phyloP scores from a whole-genome alignment of 352 stramenopile species.

The Paralagenidium karlingii region DNA sequence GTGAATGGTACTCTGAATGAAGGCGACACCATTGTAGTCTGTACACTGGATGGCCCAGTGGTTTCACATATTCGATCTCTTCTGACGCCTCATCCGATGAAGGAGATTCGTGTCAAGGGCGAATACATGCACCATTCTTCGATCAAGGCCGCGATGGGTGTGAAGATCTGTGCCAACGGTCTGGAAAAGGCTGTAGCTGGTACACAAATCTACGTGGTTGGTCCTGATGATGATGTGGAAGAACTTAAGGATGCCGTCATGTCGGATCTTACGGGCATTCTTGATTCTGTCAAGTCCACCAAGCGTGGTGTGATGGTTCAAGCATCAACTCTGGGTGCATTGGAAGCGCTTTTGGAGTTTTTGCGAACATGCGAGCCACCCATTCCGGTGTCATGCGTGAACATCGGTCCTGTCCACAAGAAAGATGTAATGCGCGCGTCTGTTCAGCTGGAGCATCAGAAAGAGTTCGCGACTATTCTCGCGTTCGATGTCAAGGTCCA shows the following conservation, averaged over 20 bases:
- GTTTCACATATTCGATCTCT: constrained; percentile 95
- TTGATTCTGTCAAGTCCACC: constrained; percentile 93
- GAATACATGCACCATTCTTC: constrained; percentile 94
- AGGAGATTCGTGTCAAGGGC: constrained; percentile 94
- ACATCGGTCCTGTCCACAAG: constrained; percentile 98
- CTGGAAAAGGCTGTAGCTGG: constrained; percentile 98
- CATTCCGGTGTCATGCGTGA: constrained; percentile 91
- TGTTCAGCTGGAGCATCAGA: constrained; percentile 97
- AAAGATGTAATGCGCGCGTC: constrained; percentile 97
- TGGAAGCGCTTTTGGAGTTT: constrained; percentile 98
- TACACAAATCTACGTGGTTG: constrained; percentile 95
- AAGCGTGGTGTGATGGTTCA: constrained; percentile 97
- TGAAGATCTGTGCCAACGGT: constrained; percentile 96
- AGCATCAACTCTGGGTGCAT: constrained; percentile 95
- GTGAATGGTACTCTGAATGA: constrained; percentile 95
- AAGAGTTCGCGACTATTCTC: constrained; percentile 96
- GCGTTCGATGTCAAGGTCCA: constrained; percentile 98
- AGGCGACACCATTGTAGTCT: constrained; percentile 96
- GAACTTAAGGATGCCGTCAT: constrained; percentile 97
- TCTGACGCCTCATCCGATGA: constrained; percentile 95
- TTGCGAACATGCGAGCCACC: constrained; percentile 88
- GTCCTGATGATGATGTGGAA: constrained; percentile 94
- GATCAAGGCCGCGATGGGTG: constrained; percentile 96
- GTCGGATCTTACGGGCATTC: constrained; percentile 91
- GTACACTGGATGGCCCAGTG: constrained; percentile 96